Conservation (phyloP, 1,139 yeast species). For the Geotrichum australiense region DNA sequence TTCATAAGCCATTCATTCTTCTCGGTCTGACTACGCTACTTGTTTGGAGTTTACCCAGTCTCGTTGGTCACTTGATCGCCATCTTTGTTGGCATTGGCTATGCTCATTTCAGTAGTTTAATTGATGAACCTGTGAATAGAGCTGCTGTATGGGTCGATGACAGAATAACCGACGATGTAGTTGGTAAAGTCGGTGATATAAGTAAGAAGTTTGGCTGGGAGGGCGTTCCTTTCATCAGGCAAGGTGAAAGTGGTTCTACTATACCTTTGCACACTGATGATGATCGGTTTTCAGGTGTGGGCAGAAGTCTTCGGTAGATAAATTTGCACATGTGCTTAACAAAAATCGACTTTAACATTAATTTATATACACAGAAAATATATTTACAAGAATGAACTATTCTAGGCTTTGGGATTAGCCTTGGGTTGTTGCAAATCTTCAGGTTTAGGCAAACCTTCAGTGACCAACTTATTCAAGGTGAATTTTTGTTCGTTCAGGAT, state of each 20-base stretch:
- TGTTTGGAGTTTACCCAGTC: background rate
- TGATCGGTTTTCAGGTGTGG: constrained; percentile 1
- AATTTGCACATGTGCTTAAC: background rate
- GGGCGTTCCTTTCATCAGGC: background rate
- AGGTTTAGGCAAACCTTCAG: constrained; percentile 79
- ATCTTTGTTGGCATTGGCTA: constrained; percentile 2
- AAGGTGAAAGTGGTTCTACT: background rate
- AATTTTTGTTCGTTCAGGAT: constrained; percentile 69
- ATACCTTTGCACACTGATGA: background rate
- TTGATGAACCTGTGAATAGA: background rate
- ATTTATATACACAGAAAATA: constrained; percentile 1
- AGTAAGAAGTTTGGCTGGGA: background rate
- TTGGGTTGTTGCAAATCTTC: constrained; percentile 62
- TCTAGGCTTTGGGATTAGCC: constrained; percentile 20
- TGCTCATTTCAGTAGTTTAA: background rate
- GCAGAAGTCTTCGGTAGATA: constrained; percentile 1
- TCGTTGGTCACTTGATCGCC: constrained; percentile 1
- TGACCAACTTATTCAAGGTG: constrained; percentile 74
- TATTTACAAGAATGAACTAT: background rate
- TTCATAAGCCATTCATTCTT: constrained; percentile 1
- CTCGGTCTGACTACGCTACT: constrained; percentile 1
- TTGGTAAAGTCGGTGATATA: background rate
- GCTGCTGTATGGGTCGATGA: constrained; percentile 3
- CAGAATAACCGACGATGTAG: constrained; percentile 1
- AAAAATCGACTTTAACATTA: background rate